Conservation (phyloP, 2,329 filamentous ascomycete species). For the Cladophialophora immunda region DNA sequence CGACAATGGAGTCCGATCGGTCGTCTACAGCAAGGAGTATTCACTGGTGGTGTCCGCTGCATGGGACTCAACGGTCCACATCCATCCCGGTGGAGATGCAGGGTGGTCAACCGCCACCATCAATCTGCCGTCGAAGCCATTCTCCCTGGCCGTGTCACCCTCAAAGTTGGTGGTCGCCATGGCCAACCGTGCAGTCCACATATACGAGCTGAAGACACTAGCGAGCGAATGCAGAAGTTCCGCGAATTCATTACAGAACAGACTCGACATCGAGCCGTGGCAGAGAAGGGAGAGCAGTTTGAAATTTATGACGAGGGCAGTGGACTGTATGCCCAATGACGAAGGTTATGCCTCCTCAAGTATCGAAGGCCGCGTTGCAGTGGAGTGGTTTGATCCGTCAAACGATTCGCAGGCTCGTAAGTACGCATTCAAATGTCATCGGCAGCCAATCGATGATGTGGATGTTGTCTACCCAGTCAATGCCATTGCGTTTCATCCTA, state of each 20-base stretch:
- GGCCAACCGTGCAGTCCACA: constrained; percentile 90
- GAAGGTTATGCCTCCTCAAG: constrained; percentile 90
- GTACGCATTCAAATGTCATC: constrained; percentile 98
- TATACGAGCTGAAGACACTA: constrained; percentile 85
- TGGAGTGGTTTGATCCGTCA: constrained; percentile 96
- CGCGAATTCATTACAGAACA: constrained; percentile 52
- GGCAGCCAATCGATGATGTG: constrained; percentile 72
- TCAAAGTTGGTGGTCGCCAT: constrained; percentile 95
- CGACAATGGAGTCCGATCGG: constrained; percentile 77
- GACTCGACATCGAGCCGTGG: constrained; percentile 76
- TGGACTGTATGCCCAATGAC: constrained; percentile 96
- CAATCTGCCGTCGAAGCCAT: constrained; percentile 82
- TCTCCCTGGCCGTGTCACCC: constrained; percentile 78
- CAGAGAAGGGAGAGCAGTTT: constrained; percentile 92
- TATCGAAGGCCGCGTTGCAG: constrained; percentile 94
- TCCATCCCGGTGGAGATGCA: constrained; percentile 70
- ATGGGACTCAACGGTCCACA: constrained; percentile 90
- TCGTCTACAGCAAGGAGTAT: constrained; percentile 81
- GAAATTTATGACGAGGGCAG: constrained; percentile 93
- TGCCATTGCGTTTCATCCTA: constrained; percentile 84
- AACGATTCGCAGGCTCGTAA: constrained; percentile 88
- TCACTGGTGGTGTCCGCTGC: constrained; percentile 86
- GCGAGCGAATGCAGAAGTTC: constrained; percentile 61
- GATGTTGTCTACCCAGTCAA: constrained; percentile 94
- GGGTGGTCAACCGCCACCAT: constrained; percentile 68